Base-by-base conservation (phyloP, 2,329 filamentous ascomycete species). In the Trichophyton rubrum region DNA sequence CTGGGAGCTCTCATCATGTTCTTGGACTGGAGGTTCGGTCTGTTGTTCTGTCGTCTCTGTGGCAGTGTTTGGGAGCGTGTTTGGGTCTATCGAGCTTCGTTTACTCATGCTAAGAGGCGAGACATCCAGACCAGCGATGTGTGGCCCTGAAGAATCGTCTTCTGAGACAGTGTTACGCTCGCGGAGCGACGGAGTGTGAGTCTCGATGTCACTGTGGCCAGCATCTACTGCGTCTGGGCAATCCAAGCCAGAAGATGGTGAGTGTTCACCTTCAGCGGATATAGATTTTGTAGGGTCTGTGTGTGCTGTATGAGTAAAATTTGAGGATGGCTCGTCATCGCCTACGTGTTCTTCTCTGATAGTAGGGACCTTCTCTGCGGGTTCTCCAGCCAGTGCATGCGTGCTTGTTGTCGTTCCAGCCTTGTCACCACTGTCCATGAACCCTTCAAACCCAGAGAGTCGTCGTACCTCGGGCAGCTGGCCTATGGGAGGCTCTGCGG, bases 341-440 rank as follows among this genome's bases (percentile, higher is more conserved):
- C 22, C 22, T 49, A 38, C 17, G 20, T 43, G n/a, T 60, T 57
- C 55, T 22, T 85, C 82, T 27, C 75, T 74, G 64, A 85, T 84
- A 0, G 78, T 78, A 45, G 81, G 79, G 2, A 82, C 81, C 56
- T 73, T 70, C 64, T 72, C 65, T 63, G 75, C 64, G 67, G 68
- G 43, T 45, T 75, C 75, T 41, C 75, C 75, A 59, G 64, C 65
- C 51, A 72, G 66, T 13, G 64, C 64, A 51, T 69, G 67, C 8
- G 70, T 73, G 56, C 72, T 71, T 61, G 79, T 79, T 4, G 80
- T 77, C 22, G 33, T 38, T 13, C 15, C 49, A 4, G 11, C 8
- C 22, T 53, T 11, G 17, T 47, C 43, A 7, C 22, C 22, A 15
- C 49, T 53, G 22, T 24, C 49, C 22, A 53, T 20, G 49, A 53